A percentile compares a stretch with the other conserved stretches of the same genome.
These are phyloP conservation scores for Rhododendron simsii DNA, from an alignment of 148 eudicot genomes.

Conservation along the genomic window DNA sequence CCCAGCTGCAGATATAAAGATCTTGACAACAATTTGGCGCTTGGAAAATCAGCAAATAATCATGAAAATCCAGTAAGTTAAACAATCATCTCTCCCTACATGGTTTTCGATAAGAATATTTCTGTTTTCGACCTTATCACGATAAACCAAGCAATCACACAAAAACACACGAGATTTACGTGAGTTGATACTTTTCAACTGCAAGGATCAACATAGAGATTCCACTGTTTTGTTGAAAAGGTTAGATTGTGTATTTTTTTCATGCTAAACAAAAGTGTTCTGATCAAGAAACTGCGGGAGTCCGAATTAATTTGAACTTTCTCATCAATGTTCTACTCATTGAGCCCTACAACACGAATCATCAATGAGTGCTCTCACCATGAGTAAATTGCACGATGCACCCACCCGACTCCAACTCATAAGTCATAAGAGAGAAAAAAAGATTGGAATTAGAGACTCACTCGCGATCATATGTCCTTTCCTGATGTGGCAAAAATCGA, in stretches of 20 bases:
- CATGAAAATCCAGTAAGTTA: constrained; percentile 45
- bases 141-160: not conserved
- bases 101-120: not conserved
- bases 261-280: too few relatives aligned
- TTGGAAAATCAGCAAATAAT: constrained; percentile 25
- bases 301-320: not conserved
- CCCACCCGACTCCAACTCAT: too few relatives aligned
- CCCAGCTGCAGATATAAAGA: constrained; percentile 65
- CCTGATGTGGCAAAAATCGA: not conserved
- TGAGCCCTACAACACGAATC: too few relatives aligned
- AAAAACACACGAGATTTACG: too few relatives aligned
- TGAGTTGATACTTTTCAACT: too few relatives aligned
- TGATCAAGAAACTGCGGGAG: too few relatives aligned
- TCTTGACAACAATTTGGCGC: constrained; percentile 27
- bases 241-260: too few relatives aligned
- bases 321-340: not conserved
- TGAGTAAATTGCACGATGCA: too few relatives aligned
- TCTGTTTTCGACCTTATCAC: not conserved
- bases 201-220: not conserved
- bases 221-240: not conserved
- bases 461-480: not conserved
- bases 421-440: too few relatives aligned
- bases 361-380: not conserved
- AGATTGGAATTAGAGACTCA: too few relatives aligned
- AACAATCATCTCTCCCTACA: not conserved